Base-by-base conservation (phyloP, 2,329 filamentous ascomycete genomes). In the Pseudogymnoascus destructans region DNA sequence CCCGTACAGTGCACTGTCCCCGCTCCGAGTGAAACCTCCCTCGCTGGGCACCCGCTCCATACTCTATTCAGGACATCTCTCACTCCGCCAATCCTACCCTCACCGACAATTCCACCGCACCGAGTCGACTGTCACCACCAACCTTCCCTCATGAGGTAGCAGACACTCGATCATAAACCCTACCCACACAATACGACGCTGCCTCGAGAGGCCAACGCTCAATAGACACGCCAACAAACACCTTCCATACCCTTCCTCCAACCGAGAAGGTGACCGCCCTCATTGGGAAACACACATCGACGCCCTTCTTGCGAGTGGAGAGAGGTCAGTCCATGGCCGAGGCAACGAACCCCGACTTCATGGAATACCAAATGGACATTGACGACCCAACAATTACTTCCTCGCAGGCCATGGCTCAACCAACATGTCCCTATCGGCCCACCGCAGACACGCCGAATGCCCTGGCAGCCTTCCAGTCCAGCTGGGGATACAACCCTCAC, bases 291-390 rank as follows among this genome's bases (percentile, higher is more conserved):
- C 32, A 11, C 32, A 35, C 32, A 6, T n/a, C 13, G 32, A 35
- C 32, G 13, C 13, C 32, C 13, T 35, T 35, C 32, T 15, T 35
- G 32, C 32, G 32, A 35, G 32, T 15, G 32, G 32, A 35, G 32
- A 35, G 32, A 35, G 32, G 32, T 35, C 32, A 35, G 32, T 35
- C 32, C 32, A 35, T 35, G 32, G 32, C 32, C 11, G 32, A n/a
- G 32, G 32, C 10, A n/a, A 46, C 21, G 40, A 46, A 46, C 17
- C 15, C 40, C 17, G 40, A 21, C 40, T n/a, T 11, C 10, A 46
- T 46, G 40, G 40, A 46, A 21, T 46, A 46, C 40, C 17, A 46
- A n/a, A 46, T 46, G 40, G 40, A 46, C 40, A 46, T 46, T 46
- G 17, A 11, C 17, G 23, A 11, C 40, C 40, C 11, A 10, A 46